A percentile compares a stretch with the other conserved stretches of the same genome.
phyloP scores from a whole-genome alignment of 352 stramenopile genomes.

The Globisporangium yorkense region DNA sequence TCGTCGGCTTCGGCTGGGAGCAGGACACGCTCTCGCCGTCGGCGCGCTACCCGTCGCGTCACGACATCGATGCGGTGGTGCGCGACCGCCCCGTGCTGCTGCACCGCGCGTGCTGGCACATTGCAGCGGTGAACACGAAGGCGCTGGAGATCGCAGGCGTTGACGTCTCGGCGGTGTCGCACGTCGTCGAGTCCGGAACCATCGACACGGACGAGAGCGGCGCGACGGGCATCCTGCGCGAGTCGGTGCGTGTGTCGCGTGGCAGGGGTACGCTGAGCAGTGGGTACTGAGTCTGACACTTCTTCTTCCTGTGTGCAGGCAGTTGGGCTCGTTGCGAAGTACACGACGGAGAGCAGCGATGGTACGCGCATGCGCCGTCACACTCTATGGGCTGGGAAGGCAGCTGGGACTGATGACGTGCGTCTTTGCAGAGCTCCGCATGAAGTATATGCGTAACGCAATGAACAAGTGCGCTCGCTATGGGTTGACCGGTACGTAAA shows the following conservation, averaged over 20 bases:
- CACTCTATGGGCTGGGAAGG: not conserved
- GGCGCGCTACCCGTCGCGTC: slow-evolving; percentile 58
- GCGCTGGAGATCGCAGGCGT: slow-evolving; percentile 69
- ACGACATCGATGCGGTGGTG: slow-evolving; percentile 77
- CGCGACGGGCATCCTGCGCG: slow-evolving; percentile 60
- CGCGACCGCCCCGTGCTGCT: slow-evolving; percentile 65
- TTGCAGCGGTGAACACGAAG: slow-evolving; percentile 81
- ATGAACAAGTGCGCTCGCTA: slow-evolving; percentile 62
- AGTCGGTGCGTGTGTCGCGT: slow-evolving; percentile 31
- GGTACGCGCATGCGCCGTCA: slow-evolving; percentile 20
- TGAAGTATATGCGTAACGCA: slow-evolving; percentile 53
- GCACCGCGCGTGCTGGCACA: slow-evolving; percentile 88
- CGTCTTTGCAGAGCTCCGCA: slow-evolving; percentile 32
- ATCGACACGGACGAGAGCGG: slow-evolving; percentile 66
- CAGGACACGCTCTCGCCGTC: slow-evolving; percentile 66
- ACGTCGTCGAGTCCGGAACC: slow-evolving; percentile 31
- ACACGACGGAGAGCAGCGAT: slow-evolving; percentile 60
- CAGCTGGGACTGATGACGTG: not conserved
- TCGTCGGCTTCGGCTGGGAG: slow-evolving; percentile 85
- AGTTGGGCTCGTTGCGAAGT: slow-evolving; percentile 63
- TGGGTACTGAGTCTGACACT: not conserved
- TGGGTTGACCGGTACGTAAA: slow-evolving; percentile 56
- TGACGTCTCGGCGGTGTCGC: slow-evolving; percentile 24
- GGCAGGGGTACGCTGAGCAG: not conserved
- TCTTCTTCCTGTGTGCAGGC: slow-evolving; percentile 23